A percentile compares a stretch with the other conserved stretches of the same genome.
These are phyloP conservation scores for Emergomyces orientalis DNA, from an alignment of 2,329 filamentous ascomycete species.

Conservation along the genomic window DNA sequence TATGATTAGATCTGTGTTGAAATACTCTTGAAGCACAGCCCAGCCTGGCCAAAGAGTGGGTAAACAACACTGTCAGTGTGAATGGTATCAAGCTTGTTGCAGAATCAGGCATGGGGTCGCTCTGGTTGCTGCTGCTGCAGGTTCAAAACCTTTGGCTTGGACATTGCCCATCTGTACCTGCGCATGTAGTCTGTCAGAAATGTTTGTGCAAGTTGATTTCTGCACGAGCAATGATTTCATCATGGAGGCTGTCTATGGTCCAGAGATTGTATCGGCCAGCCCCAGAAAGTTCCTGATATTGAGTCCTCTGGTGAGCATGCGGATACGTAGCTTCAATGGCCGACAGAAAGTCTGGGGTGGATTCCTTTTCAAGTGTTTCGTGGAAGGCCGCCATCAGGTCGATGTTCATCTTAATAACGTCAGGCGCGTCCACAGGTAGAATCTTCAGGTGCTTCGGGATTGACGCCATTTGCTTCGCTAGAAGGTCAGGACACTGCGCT, in stretches of 20 bases:
- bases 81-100: constrained; percentile 2
- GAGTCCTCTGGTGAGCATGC: constrained; percentile 10
- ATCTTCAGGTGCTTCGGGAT: neutral
- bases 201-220: constrained; percentile 3
- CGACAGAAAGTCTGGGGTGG: constrained; percentile 18
- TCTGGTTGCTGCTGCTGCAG: neutral
- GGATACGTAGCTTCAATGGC: constrained; percentile 16
- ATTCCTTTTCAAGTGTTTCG: constrained; percentile 14
- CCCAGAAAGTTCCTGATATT: constrained; percentile 8
- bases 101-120: neutral
- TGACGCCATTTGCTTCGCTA: constrained; percentile 3
- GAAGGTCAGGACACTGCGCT: neutral
- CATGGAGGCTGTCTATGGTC: constrained; percentile 6
- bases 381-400: constrained; percentile 17
- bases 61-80: constrained; percentile 4
- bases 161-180: constrained; percentile 5
- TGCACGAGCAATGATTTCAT: constrained; percentile 1
- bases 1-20: neutral
- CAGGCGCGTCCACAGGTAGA: neutral
- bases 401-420: constrained; percentile 17
- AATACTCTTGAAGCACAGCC: neutral
- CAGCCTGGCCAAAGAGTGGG: neutral
- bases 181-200: constrained; percentile 6
- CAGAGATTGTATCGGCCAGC: constrained; percentile 1
- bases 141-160: neutral